Percentiles rank a stretch among this genome's conserved stretches.
Conservation (phyloP, 225 moss, liverwort and hornwort species). For the Pseudisothecium myosuroides region DNA sequence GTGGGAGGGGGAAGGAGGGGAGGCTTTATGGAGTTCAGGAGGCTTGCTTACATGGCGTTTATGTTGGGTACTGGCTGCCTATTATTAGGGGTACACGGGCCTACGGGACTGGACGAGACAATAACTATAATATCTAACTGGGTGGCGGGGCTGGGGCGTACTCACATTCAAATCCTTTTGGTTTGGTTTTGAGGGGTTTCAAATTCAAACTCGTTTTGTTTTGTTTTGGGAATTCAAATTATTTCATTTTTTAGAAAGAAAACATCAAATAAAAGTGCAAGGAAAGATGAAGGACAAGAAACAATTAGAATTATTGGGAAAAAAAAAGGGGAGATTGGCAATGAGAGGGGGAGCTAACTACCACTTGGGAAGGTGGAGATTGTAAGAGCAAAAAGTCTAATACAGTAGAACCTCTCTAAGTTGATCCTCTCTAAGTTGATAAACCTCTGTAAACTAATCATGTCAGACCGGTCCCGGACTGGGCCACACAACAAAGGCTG, state of each 20-base stretch:
- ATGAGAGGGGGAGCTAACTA: background rate
- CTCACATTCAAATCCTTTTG: background rate
- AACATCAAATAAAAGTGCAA: background rate
- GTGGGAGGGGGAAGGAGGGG: background rate
- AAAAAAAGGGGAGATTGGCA: no score
- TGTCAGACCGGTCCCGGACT: no score
- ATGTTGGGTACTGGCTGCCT: background rate
- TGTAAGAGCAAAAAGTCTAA: no score
- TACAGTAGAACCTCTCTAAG: no score
- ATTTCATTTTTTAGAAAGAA: no score
- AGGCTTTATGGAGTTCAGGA: background rate
- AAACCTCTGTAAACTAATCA: no score
- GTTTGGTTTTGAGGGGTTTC: background rate
- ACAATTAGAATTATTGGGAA: no score
- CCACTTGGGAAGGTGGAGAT: accelerated
- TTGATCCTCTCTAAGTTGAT: no score
- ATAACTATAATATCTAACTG: background rate
- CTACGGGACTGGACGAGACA: background rate
- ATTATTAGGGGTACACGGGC: background rate
- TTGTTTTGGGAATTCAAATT: background rate
- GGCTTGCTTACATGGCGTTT: background rate
- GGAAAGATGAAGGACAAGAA: no score
- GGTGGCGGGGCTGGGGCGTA: background rate
- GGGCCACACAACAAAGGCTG: no score
- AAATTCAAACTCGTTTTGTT: background rate